Evolutionary conservation across 2,329 filamentous ascomycete species (phyloP).

Genomic region (Cladosporium colombiae): DNA sequence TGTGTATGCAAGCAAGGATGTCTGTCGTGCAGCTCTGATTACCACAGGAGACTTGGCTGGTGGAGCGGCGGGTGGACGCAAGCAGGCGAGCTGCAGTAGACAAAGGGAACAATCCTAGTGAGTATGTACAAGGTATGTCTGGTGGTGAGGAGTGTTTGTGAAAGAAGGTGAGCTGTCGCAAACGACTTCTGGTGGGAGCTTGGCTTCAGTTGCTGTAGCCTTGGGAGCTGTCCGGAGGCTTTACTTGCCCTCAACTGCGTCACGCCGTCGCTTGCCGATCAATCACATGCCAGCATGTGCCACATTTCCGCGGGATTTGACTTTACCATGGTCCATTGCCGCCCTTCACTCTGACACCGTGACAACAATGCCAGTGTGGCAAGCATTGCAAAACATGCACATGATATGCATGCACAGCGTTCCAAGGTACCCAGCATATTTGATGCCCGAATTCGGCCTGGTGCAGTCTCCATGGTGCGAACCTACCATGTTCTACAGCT

Average conservation of each 20-base stretch:
- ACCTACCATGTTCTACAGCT: not conserved
- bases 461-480: not conserved
- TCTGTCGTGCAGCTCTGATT: not conserved
- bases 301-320: constrained; percentile 1
- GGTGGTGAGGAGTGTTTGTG: not conserved
- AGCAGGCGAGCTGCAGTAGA: not conserved
- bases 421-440: not conserved
- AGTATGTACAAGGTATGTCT: constrained; percentile 11
- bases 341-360: not conserved
- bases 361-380: not conserved
- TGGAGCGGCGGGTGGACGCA: not conserved
- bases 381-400: not conserved
- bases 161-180: constrained; percentile 11
- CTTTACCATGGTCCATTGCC: not conserved
- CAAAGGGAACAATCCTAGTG: constrained; percentile 1
- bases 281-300: constrained; percentile 15
- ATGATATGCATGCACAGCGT: not conserved
- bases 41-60: not conserved
- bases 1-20: constrained; percentile 1
- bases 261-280: constrained; percentile 11
- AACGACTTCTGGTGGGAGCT: not conserved
- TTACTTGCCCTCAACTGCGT: not conserved
- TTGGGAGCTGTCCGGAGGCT: not conserved
- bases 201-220: not conserved
- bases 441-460: constrained; percentile 1